Conservation (phyloP, 1,284 basidiomycete genomes). For the Crepidotus sp. region DNA sequence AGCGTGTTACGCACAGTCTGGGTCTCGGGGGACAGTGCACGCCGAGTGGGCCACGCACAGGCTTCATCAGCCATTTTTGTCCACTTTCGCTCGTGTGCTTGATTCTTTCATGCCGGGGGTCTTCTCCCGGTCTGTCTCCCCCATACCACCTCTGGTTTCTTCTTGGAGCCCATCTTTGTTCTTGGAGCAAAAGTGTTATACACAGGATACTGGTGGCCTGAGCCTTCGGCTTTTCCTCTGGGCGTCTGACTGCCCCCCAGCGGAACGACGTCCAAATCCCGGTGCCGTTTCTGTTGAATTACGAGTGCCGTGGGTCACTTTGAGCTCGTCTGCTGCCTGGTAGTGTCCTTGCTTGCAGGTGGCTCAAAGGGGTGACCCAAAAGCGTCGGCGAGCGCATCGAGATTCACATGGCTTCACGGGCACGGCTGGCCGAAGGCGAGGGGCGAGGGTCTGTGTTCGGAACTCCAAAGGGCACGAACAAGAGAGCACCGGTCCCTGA, state of each 20-base stretch:
- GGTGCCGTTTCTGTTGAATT: slow-evolving; percentile 36
- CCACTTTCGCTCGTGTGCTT: slow-evolving; percentile 25
- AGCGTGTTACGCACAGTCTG: slow-evolving; percentile 28
- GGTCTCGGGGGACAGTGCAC: slow-evolving; percentile 12
- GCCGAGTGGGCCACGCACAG: slow-evolving; percentile 32
- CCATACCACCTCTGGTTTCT: slow-evolving; percentile 4
- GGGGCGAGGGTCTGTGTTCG: slow-evolving; percentile 9
- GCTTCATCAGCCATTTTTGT: slow-evolving; percentile 24
- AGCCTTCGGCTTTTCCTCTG: slow-evolving; percentile 35
- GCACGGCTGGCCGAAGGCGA: slow-evolving; percentile 19
- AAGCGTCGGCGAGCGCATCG: slow-evolving; percentile 42
- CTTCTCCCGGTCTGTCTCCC: slow-evolving; percentile 18
- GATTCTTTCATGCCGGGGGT: slow-evolving; percentile 23
- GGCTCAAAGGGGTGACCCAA: slow-evolving; percentile 27
- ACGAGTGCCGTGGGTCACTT: slow-evolving; percentile 39
- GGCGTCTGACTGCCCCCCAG: slow-evolving; percentile 18
- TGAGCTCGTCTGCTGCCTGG: slow-evolving; percentile 21
- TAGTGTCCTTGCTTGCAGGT: slow-evolving; percentile 20
- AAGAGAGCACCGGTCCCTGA: slow-evolving; percentile 25
- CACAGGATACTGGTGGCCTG: slow-evolving; percentile 30
- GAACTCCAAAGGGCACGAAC: slow-evolving; percentile 25
- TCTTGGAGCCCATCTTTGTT: slow-evolving; percentile 6
- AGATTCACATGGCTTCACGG: slow-evolving; percentile 40
- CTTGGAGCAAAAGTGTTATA: slow-evolving; percentile 24
- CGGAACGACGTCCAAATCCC: slow-evolving; percentile 30